These are phyloP conservation scores for Colletotrichum brevisporum DNA, from an alignment of 2,329 filamentous ascomycete species.

Conservation along the genomic window DNA sequence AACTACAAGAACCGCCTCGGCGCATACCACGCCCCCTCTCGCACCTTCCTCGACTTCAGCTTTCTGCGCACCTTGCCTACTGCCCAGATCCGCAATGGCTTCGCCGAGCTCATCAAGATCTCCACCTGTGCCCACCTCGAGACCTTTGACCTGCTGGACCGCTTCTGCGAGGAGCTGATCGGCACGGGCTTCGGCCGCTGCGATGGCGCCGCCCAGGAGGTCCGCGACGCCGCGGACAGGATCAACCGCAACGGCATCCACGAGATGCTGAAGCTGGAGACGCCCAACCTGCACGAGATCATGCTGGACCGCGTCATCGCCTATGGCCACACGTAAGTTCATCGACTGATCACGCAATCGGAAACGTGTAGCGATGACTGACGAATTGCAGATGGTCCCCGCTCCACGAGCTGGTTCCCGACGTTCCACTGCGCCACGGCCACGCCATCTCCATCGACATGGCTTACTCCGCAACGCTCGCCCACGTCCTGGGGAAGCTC, in stretches of 20 bases:
- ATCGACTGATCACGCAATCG: background rate
- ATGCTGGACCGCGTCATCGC: slow-evolving; percentile 80
- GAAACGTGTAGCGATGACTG: background rate
- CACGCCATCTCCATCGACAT: slow-evolving; percentile 84
- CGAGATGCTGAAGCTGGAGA: slow-evolving; percentile 82
- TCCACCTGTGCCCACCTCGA: slow-evolving; percentile 76
- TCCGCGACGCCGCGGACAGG: slow-evolving; percentile 73
- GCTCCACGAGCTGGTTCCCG: slow-evolving; percentile 77
- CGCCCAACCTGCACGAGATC: slow-evolving; percentile 81
- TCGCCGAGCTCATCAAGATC: slow-evolving; percentile 83
- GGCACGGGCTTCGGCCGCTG: slow-evolving; percentile 74
- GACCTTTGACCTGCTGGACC: slow-evolving; percentile 78
- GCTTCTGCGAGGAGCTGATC: slow-evolving; percentile 78
- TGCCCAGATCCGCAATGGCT: slow-evolving; percentile 80
- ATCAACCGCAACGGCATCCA: slow-evolving; percentile 79
- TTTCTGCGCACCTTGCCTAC: slow-evolving; percentile 78
- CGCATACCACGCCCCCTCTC: slow-evolving; percentile 79
- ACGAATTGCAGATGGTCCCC: slow-evolving; percentile 72
- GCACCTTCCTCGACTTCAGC: slow-evolving; percentile 81
- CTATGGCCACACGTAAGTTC: slow-evolving; percentile 76
- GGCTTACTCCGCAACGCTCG: slow-evolving; percentile 80
- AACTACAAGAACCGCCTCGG: slow-evolving; percentile 83
- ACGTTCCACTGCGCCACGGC: slow-evolving; percentile 78
- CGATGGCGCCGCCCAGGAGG: slow-evolving; percentile 67
- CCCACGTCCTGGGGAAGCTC: slow-evolving; percentile 73